phyloP scores from a whole-genome alignment of 1,139 yeast genomes.

The Blastobotrys aristatus region DNA sequence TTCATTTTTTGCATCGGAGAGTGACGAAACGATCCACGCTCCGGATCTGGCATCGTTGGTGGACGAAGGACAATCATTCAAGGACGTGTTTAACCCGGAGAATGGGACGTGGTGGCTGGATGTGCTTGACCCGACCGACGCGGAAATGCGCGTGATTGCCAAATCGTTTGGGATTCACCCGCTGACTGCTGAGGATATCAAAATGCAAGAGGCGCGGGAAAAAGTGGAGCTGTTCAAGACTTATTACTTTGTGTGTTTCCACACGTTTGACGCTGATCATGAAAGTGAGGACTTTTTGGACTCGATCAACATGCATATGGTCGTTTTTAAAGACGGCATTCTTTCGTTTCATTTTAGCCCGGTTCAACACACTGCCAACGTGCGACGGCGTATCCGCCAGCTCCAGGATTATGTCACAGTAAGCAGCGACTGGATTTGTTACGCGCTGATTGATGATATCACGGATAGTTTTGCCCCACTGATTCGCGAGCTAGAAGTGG shows the following conservation, averaged over 20 bases:
- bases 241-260: conserved; percentile 87
- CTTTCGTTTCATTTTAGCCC: conserved; percentile 91
- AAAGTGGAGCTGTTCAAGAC: conserved; percentile 88
- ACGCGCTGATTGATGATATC: conserved; percentile 93
- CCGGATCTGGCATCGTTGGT: conserved; percentile 77
- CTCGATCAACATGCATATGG: conserved; percentile 88
- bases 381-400: conserved; percentile 84
- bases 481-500: conserved; percentile 89
- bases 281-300: conserved; percentile 49
- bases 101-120: conserved; percentile 79
- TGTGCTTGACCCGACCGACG: conserved; percentile 88
- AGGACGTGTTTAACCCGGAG: conserved; percentile 57
- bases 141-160: conserved; percentile 88
- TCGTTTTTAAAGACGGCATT: conserved; percentile 87
- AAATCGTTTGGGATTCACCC: conserved; percentile 95
- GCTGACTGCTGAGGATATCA: conserved; percentile 91
- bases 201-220: conserved; percentile 89
- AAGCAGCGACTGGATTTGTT: conserved; percentile 94
- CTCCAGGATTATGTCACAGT: conserved; percentile 84
- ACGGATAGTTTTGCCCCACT: conserved; percentile 97
- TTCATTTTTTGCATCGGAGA: conserved; percentile 73
- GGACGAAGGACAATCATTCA: conserved; percentile 57
- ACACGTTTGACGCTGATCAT: conserved; percentile 70
- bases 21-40: conserved; percentile 85
- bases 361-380: conserved; percentile 94